Conservation (phyloP, 441 rosid species). For the Euphorbia schlechtendalii region DNA sequence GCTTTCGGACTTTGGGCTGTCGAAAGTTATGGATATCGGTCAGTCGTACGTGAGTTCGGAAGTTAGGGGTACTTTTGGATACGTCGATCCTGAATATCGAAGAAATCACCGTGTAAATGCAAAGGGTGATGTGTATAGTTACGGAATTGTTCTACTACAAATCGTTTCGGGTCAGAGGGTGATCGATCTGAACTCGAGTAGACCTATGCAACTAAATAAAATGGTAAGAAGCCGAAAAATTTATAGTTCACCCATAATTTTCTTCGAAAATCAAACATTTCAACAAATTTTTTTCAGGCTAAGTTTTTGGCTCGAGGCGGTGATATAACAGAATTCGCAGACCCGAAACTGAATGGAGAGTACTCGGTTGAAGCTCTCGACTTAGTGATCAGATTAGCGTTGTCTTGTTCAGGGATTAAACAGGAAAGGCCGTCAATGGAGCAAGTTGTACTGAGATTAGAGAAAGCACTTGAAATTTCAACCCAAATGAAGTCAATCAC, state of each 20-base stretch:
- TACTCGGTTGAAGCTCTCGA: constrained; percentile 41
- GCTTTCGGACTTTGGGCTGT: constrained; percentile 53
- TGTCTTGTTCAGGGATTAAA: constrained; percentile 46
- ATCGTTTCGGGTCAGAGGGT: constrained; percentile 51
- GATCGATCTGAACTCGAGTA: constrained; percentile 32
- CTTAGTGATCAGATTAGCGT: constrained; percentile 37
- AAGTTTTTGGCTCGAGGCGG: constrained; percentile 34
- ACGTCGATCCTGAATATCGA: constrained; percentile 54
- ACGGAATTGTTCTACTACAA: constrained; percentile 53
- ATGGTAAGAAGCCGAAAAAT: constrained; percentile 33
- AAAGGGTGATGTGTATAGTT: constrained; percentile 55
- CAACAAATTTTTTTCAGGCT: constrained; percentile 30
- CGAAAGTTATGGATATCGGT: constrained; percentile 53
- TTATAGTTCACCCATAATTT: too few relatives aligned
- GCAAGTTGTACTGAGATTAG: constrained; percentile 34
- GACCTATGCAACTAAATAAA: constrained; percentile 44
- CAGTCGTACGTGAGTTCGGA: constrained; percentile 58
- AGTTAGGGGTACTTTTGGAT: constrained; percentile 60
- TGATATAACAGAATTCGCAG: constrained; percentile 37
- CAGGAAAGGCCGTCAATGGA: constrained; percentile 56
- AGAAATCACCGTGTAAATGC: constrained; percentile 49
- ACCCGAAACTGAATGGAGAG: constrained; percentile 48
- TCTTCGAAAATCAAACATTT: neutral
- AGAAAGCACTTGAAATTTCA: constrained; percentile 36
- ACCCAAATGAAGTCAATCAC: constrained; percentile 7